These are phyloP conservation scores for Hymenoscyphus repandus DNA, from an alignment of 2,329 filamentous ascomycete species.

Conservation along the genomic window DNA sequence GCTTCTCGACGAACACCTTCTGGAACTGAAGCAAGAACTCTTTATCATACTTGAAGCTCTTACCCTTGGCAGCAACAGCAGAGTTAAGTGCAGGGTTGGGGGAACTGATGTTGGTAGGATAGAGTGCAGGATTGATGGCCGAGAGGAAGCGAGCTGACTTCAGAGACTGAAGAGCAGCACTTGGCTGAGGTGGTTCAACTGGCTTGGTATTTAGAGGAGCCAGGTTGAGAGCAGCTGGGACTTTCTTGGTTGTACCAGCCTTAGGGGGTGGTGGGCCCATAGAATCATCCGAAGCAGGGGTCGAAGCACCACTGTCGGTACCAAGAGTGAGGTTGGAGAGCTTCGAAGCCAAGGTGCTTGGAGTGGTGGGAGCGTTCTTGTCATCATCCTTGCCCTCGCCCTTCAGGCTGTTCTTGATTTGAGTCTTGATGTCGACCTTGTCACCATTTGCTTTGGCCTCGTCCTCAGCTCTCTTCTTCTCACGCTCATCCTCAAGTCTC, in stretches of 20 bases:
- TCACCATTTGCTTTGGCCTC: conserved; percentile 11
- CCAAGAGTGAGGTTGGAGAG: conserved; percentile 46
- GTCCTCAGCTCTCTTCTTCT: conserved; percentile 50
- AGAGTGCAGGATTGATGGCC: conserved; percentile 71
- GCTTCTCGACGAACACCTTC: conserved; percentile 92
- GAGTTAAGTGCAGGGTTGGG: conserved; percentile 89
- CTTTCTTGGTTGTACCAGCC: conserved; percentile 58
- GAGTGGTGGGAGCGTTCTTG: conserved; percentile 24
- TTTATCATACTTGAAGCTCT: conserved; percentile 89
- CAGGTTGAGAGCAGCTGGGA: conserved; percentile 85
- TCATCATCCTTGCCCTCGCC: conserved; percentile 23
- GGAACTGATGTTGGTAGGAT: conserved; percentile 77
- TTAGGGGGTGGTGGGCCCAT: conserved; percentile 45
- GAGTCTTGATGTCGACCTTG: conserved; percentile 20
- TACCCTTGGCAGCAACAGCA: conserved; percentile 71
- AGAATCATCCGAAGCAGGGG: conserved; percentile 39
- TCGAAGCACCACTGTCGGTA: conserved; percentile 36
- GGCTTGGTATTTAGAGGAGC: conserved; percentile 75
- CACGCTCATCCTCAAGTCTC: conserved; percentile 65
- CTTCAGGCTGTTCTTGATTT: conserved; percentile 16
- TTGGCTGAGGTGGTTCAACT: conserved; percentile 87
- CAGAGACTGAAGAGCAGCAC: conserved; percentile 85
- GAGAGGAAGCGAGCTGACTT: conserved; percentile 87
- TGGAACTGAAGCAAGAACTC: conserved; percentile 96
- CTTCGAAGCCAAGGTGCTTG: conserved; percentile 37